phyloP scores from a whole-genome alignment of 306 rosid species.

The Trifolium subterraneum region DNA sequence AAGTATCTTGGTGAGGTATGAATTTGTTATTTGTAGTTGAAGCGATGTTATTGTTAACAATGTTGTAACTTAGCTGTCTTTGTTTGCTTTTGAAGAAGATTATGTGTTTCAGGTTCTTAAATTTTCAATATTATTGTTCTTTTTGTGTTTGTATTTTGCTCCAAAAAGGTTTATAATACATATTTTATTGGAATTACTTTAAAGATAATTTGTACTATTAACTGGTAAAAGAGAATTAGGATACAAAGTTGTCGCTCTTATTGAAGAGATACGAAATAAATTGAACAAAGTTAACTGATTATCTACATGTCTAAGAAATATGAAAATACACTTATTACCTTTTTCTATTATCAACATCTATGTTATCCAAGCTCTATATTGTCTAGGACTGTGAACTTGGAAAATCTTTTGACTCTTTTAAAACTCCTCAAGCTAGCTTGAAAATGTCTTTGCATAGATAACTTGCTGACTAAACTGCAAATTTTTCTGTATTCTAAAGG shows the following conservation, averaged over 20 bases:
- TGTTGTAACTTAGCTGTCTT: not conserved
- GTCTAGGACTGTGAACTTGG: not conserved
- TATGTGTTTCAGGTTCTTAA: constrained; percentile 17
- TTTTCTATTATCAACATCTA: not conserved
- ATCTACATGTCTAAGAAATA: not conserved
- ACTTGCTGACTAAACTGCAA: too few species aligned
- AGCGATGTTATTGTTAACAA: not conserved
- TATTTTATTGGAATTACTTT: not conserved
- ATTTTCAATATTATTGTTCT: not conserved
- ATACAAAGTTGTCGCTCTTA: not conserved
- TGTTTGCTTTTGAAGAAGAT: constrained; percentile 24
- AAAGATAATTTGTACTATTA: not conserved
- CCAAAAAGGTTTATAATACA: constrained; percentile 12
- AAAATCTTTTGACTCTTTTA: not conserved
- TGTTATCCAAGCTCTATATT: not conserved
- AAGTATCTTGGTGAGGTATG: constrained; percentile 99
- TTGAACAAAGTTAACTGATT: not conserved
- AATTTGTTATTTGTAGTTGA: constrained; percentile 13
- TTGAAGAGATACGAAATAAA: not conserved
- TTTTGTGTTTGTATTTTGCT: not conserved
- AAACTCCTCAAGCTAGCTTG: not conserved
- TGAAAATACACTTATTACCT: not conserved
- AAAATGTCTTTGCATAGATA: not conserved
- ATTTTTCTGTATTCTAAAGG: too few species aligned
- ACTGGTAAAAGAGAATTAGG: not conserved